These are phyloP conservation scores for Nicotiana sylvestris DNA, from an alignment of 257 asterid genomes.

Conservation along the genomic window DNA sequence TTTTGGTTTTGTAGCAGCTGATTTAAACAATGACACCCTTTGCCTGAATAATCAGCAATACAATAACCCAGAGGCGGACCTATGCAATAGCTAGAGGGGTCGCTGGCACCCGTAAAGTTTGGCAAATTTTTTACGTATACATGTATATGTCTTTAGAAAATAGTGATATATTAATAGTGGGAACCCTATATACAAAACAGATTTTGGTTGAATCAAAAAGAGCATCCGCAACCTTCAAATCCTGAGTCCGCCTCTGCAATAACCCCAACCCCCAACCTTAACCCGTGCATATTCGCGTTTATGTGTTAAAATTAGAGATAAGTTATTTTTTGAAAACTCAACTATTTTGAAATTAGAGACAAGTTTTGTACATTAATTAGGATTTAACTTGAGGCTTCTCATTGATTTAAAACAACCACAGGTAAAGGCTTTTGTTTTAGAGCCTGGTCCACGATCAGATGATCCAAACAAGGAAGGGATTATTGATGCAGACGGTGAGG, in stretches of 20 bases:
- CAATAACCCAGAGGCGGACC: neutral
- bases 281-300: neutral
- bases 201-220: too few species aligned
- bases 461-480: slow-evolving; percentile 42
- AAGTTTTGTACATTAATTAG: neutral
- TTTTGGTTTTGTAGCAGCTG: neutral
- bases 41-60: neutral
- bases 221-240: too few species aligned
- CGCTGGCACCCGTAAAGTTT: too few species aligned
- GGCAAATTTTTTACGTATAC: too few species aligned
- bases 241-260: neutral
- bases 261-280: neutral
- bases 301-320: neutral
- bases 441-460: slow-evolving; percentile 60
- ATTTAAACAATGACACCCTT: neutral
- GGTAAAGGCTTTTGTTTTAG: slow-evolving; percentile 82
- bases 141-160: too few species aligned
- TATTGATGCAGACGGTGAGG: slow-evolving; percentile 46
- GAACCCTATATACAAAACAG: too few species aligned
- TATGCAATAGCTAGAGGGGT: too few species aligned
- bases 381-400: neutral
- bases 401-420: slow-evolving; percentile 23
- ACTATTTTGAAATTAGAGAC: neutral
- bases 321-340: neutral
- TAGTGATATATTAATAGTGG: too few species aligned